A percentile compares a stretch with the other conserved stretches of the same genome.
These are phyloP conservation scores for Diophrys appendiculata DNA, from an alignment of 73 alveolate genomes.

Conservation along the genomic window DNA sequence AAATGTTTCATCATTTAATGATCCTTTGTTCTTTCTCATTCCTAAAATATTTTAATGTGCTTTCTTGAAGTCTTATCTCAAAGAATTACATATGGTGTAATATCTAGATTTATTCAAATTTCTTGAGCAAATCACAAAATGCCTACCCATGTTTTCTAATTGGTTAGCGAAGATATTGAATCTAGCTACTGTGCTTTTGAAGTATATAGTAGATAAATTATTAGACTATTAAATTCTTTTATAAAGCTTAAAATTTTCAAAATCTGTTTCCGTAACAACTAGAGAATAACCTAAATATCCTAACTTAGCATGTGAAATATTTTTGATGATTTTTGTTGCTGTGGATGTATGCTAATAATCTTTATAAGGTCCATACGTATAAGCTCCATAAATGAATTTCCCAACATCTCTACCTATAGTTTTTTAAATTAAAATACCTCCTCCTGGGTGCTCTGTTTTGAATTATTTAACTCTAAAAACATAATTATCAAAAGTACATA, in stretches of 20 bases:
- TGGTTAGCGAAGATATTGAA: background rate
- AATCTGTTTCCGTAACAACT: background rate
- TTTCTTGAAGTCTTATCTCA: too few species aligned
- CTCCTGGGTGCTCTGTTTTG: conserved; percentile 6
- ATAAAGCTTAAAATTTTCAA: background rate
- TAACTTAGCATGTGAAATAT: background rate
- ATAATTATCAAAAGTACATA: background rate
- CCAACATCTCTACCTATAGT: conserved; percentile 11
- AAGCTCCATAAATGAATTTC: conserved; percentile 17
- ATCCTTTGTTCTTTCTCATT: too few species aligned
- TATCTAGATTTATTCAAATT: background rate
- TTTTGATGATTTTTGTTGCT: background rate
- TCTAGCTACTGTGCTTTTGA: too few species aligned
- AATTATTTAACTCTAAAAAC: background rate
- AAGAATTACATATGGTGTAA: conserved; percentile 5
- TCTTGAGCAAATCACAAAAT: background rate
- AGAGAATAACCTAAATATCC: background rate
- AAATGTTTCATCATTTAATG: too few species aligned
- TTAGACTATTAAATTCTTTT: too few species aligned
- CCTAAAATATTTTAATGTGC: too few species aligned
- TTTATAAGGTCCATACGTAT: background rate
- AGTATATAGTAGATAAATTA: too few species aligned
- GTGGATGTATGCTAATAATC: background rate
- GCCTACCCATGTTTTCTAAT: conserved; percentile 1
- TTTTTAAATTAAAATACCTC: background rate